phyloP scores from a whole-genome alignment of 805 yeast genomes.

The Candida ovalis region DNA sequence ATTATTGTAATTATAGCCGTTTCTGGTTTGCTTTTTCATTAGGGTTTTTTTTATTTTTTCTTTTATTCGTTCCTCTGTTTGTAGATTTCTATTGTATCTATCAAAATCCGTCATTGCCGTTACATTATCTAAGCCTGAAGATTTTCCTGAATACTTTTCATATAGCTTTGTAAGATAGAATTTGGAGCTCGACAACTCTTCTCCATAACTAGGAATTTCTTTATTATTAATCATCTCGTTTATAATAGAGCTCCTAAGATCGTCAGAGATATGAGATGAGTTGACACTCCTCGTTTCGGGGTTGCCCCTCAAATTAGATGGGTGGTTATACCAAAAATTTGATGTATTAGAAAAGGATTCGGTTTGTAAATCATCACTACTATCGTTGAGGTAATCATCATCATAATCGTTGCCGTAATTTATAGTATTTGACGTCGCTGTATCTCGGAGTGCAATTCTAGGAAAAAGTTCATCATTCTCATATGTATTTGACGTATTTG shows the following conservation, averaged over 20 bases:
- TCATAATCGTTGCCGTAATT: neutral
- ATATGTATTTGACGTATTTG: neutral
- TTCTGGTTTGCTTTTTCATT: neutral
- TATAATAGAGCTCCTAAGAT: slow-evolving; percentile 21
- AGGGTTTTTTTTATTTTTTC: slow-evolving; percentile 15
- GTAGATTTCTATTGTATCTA: slow-evolving; percentile 23
- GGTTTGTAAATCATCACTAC: neutral
- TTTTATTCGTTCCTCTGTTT: slow-evolving; percentile 24
- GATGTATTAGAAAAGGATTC: neutral
- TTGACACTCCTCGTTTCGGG: neutral
- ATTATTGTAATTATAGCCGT: neutral
- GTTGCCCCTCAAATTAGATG: neutral
- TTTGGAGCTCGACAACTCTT: slow-evolving; percentile 9
- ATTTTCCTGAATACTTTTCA: slow-evolving; percentile 11
- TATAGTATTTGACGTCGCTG: neutral
- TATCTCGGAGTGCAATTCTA: neutral
- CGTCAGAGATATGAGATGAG: slow-evolving; percentile 2
- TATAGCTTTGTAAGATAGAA: slow-evolving; percentile 24
- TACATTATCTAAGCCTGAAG: neutral
- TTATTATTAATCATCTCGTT: slow-evolving; percentile 21
- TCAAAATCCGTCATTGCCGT: slow-evolving; percentile 26
- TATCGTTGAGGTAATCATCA: neutral
- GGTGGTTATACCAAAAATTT: neutral
- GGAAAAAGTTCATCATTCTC: neutral
- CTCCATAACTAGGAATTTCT: slow-evolving; percentile 2